Conservation (phyloP, 1,284 basidiomycete species). For the Phellinidium pouzarii region DNA sequence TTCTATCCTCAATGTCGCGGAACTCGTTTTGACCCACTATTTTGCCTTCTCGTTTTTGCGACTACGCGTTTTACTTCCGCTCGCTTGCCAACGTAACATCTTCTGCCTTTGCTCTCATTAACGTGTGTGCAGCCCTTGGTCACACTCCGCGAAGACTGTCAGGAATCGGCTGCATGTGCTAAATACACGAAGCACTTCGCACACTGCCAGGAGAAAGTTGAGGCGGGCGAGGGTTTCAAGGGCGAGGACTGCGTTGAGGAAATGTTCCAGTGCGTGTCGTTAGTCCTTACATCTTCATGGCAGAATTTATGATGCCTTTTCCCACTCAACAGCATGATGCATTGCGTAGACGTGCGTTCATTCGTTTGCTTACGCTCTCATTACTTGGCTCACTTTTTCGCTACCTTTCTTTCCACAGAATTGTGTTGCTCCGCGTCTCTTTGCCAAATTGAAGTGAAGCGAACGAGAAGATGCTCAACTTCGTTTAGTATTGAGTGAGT, state of each 20-base stretch:
- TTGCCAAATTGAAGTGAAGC: conserved; percentile 54
- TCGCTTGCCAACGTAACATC: background rate
- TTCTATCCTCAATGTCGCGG: background rate
- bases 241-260: conserved; percentile 91
- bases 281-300: conserved; percentile 9
- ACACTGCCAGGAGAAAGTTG: conserved; percentile 85
- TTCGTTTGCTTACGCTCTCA: conserved; percentile 1
- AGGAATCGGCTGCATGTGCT: conserved; percentile 61
- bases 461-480: background rate
- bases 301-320: conserved; percentile 16
- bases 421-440: conserved; percentile 78
- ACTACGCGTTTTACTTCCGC: background rate
- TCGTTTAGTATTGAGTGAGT: conserved; percentile 1
- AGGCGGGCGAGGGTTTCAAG: conserved; percentile 75
- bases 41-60: background rate
- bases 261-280: conserved; percentile 65
- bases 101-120: background rate
- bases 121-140: conserved; percentile 47
- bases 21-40: background rate
- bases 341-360: conserved; percentile 74
- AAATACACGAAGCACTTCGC: conserved; percentile 78
- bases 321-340: conserved; percentile 64
- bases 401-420: conserved; percentile 36
- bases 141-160: conserved; percentile 68
- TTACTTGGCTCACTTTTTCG: background rate